Evolutionary conservation across 306 rosid genomes (phyloP).

Genomic region (Herpetospermum pedunculosum): DNA sequence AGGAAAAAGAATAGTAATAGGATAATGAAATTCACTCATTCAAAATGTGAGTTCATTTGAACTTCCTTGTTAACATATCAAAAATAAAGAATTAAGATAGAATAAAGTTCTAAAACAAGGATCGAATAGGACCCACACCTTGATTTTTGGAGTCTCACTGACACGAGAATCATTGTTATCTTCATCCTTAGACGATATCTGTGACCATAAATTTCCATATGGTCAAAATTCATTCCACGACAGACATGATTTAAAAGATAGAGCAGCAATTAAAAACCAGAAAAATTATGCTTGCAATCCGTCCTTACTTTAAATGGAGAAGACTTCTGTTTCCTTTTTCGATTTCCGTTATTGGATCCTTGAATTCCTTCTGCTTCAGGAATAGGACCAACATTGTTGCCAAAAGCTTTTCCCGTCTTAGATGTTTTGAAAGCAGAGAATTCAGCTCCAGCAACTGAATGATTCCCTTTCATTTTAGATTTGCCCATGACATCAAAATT

Average conservation of each 20-base stretch:
- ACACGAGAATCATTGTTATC: slow-evolving; percentile 28
- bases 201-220: slow-evolving; percentile 26
- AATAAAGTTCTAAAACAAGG: not conserved
- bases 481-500: slow-evolving; percentile 24
- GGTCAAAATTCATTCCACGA: slow-evolving; percentile 18
- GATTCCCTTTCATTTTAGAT: slow-evolving; percentile 37
- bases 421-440: slow-evolving; percentile 23
- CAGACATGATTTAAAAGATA: slow-evolving; percentile 7
- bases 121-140: slow-evolving; percentile 29
- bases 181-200: slow-evolving; percentile 35
- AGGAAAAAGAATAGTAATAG: not conserved
- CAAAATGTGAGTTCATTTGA: not conserved
- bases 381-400: slow-evolving; percentile 25
- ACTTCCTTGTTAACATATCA: not conserved
- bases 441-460: slow-evolving; percentile 28
- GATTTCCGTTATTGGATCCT: slow-evolving; percentile 30
- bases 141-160: slow-evolving; percentile 34
- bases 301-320: slow-evolving; percentile 38
- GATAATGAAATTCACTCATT: not conserved
- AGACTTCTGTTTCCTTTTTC: slow-evolving; percentile 50
- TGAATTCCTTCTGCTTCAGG: slow-evolving; percentile 30
- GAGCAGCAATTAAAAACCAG: not conserved
- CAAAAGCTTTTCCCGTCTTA: slow-evolving; percentile 25
- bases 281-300: not conserved
- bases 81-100: not conserved